Evolutionary conservation across 2,329 filamentous ascomycete species (phyloP), one percentile per base, ranked within the genome.

Genomic region (Trichoderma arundinaceum): DNA sequence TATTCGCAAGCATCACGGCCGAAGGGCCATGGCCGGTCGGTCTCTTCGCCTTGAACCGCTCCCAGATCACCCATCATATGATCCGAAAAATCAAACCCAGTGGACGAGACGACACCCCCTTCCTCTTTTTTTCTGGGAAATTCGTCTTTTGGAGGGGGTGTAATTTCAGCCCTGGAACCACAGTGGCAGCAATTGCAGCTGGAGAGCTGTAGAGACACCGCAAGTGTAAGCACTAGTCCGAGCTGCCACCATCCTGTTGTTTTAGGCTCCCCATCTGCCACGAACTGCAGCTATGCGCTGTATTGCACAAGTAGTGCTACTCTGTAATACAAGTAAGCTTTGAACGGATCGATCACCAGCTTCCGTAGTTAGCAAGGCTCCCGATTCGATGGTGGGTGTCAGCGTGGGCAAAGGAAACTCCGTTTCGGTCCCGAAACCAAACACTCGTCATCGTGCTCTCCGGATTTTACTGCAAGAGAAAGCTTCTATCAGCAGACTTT

Each of bases 191-290:
- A 51, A 15, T 28, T 62, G 58, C 35, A 62, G 58, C 57, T 60
- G 57, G 44, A 49, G 33, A 60, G 56, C 46, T 43, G 38, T 62
- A 43, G 33, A 39, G 58, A 63, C 49, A 63, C 59, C 59, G 48
- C 59, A 63, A 63, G 59, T 63, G 59, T 63, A 63, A 63, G 59
- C 59, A 54, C 59, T 63, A 63, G 49, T 33, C 17, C 22, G 28
- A 28, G 39, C 49, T 63, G 59, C 49, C 49, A 63, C 59, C 59
- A 63, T 62, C 59, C 22, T 54, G 38, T 46, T 39, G 49, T 52
- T 52, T 54, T 63, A 54, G 48, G 59, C 59, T 63, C 48, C 41
- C 48, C 38, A 7, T 62, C 39, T 46, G 59, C 32, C 58, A 52
- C 38, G 46, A 62, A 62, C 58, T 52, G 58, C 46, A 62, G 58